These are phyloP conservation scores for Claviceps purpurea DNA, from an alignment of 2,329 filamentous ascomycete genomes.

Conservation along the genomic window DNA sequence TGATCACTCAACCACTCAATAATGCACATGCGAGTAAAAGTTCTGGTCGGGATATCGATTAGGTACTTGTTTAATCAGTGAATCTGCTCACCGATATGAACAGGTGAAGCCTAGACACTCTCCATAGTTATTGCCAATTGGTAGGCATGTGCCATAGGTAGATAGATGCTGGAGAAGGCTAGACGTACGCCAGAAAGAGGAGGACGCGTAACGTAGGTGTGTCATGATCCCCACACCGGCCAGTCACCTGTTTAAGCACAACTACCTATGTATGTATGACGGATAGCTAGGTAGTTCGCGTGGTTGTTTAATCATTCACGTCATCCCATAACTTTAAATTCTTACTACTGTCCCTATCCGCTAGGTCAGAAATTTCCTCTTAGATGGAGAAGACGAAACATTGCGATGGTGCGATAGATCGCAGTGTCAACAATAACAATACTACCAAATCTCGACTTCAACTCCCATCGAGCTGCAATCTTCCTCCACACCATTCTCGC, in stretches of 20 bases:
- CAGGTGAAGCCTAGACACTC: too few species aligned
- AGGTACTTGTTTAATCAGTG: too few species aligned
- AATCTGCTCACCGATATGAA: too few species aligned
- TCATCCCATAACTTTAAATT: background rate
- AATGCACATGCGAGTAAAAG: too few species aligned
- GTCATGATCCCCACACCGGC: background rate
- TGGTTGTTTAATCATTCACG: background rate
- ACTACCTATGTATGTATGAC: background rate
- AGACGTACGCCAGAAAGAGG: background rate
- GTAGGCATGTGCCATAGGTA: too few species aligned
- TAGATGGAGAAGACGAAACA: slow-evolving; percentile 6
- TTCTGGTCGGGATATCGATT: too few species aligned
- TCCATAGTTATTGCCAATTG: too few species aligned
- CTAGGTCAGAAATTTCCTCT: background rate
- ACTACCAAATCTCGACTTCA: slow-evolving; percentile 21
- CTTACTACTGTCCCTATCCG: background rate
- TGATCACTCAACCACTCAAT: background rate
- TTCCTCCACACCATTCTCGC: slow-evolving; percentile 55
- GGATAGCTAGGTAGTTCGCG: background rate
- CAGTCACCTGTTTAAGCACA: background rate
- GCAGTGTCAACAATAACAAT: background rate
- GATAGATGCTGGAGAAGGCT: background rate
- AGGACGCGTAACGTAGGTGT: background rate
- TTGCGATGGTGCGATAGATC: slow-evolving; percentile 9
- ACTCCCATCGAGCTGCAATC: slow-evolving; percentile 70